Conservation (phyloP, 2,329 filamentous ascomycete genomes). For the Colletotrichum agaves region DNA sequence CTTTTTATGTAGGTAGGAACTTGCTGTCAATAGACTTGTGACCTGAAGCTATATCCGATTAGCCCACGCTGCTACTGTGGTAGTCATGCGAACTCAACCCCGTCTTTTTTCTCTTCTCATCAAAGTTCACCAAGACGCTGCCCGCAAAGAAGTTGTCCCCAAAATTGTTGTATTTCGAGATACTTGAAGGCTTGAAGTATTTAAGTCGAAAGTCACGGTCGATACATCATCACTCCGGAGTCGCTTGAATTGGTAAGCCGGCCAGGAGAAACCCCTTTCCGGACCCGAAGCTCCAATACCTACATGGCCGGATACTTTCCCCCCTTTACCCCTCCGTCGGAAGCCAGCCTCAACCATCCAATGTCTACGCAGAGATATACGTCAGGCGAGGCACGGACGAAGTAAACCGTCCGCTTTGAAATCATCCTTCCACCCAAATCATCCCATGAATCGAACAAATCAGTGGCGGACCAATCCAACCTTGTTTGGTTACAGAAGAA, state of each 20-base stretch:
- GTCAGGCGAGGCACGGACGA: conserved; percentile 19
- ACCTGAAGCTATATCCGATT: no score
- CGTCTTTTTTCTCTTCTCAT: conserved; percentile 26
- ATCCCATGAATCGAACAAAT: conserved; percentile 8
- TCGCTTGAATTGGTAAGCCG: conserved; percentile 1
- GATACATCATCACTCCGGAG: neutral
- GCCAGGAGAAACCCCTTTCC: conserved; percentile 14
- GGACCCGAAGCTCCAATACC: conserved; percentile 25
- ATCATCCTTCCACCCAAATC: neutral
- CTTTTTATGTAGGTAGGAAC: no score
- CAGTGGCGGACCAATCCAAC: neutral
- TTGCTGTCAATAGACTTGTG: no score
- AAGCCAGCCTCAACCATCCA: conserved; percentile 13
- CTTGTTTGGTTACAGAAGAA: conserved; percentile 6
- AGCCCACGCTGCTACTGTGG: conserved; percentile 29
- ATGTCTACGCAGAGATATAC: conserved; percentile 12
- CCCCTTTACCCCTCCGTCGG: conserved; percentile 22
- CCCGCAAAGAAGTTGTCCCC: conserved; percentile 21
- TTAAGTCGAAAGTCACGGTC: neutral
- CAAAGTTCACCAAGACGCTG: conserved; percentile 20
- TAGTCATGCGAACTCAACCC: conserved; percentile 38
- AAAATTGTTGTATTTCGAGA: conserved; percentile 12
- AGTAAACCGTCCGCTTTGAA: conserved; percentile 9
- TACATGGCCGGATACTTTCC: conserved; percentile 9
- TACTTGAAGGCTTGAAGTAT: conserved; percentile 1